A percentile compares a stretch with the other conserved stretches of the same genome.
phyloP scores from a whole-genome alignment of 805 yeast genomes.

The Wickerhamomyces alni region DNA sequence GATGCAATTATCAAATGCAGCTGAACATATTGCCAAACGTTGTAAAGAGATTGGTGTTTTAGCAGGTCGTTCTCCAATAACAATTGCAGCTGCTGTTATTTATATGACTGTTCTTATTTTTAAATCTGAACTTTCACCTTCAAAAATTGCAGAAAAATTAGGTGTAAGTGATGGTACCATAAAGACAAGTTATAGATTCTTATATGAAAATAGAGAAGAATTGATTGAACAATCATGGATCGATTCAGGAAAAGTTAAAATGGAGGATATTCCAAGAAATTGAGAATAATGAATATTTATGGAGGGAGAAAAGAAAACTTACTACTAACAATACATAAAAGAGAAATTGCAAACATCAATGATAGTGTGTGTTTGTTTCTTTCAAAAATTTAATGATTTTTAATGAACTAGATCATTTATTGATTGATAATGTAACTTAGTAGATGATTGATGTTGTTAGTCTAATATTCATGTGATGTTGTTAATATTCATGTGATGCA shows the following conservation, averaged over 20 bases:
- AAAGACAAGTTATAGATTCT: constrained; percentile 79
- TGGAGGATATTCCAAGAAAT: constrained; percentile 30
- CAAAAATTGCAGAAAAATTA: constrained; percentile 82
- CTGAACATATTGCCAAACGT: constrained; percentile 85
- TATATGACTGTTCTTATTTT: constrained; percentile 92
- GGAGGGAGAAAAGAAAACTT: too few relatives aligned
- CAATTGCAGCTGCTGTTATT: constrained; percentile 96
- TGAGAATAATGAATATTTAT: too few relatives aligned
- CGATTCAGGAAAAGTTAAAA: constrained; percentile 54
- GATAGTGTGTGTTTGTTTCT: too few relatives aligned
- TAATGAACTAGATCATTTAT: too few relatives aligned
- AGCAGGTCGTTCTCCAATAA: constrained; percentile 95
- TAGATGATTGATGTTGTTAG: too few relatives aligned
- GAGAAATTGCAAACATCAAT: too few relatives aligned
- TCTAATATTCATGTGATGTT: background rate
- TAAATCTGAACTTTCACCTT: constrained; percentile 67
- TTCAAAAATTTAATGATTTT: too few relatives aligned
- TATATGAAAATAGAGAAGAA: constrained; percentile 66
- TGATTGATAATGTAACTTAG: too few relatives aligned
- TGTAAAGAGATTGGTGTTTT: constrained; percentile 89
- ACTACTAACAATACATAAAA: too few relatives aligned
- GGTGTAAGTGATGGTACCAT: constrained; percentile 98
- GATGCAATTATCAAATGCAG: constrained; percentile 82
- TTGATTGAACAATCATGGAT: constrained; percentile 78
- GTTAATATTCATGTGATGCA: background rate